Evolutionary conservation across 169 alveolate genomes (phyloP), one percentile per base, ranked within the genome.

Genomic region (Plasmodium fragile): DNA sequence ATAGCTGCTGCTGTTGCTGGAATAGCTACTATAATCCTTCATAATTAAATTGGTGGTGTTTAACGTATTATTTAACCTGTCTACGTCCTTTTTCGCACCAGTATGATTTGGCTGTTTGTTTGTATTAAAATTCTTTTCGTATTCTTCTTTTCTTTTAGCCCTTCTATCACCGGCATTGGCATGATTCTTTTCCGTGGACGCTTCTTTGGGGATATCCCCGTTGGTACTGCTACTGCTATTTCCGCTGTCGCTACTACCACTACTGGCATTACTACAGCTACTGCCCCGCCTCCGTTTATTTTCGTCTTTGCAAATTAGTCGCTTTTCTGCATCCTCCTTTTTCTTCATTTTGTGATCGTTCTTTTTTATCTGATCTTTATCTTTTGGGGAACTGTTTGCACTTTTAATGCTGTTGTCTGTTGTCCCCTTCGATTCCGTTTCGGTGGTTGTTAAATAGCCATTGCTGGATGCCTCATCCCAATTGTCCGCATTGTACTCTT

Each of bases 401-500:
- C 83, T 75, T 75, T 53, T 84, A 25, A 36, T 39, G 1, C 78
- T 84, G 65, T 65, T 84, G n/a, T 84, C 93, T 10, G 84, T 73
- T 5, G 93, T 84, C 1, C 93, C 84, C 79, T 84, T 84, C n/a
- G 93, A 84, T 11, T 84, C 85, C 11, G 79, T 84, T 39, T 84
- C 93, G 39, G 82, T 84, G 34, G 85, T 84, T 13, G 93, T 84
- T 32, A 84, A 32, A 13, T 84, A 84, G 11, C 93, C 93, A 73
- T 84, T 84, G 59, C 93, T 84, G 25, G 93, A 84, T 18, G 81
- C 65, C 11, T 65, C 75, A 3, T 18, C 65, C n/a, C 78, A 84
- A 49, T 84, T 71, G 79, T 82, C 92, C 39, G 30, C 52, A 41
- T 73, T 72, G 65, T 84, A 84, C 43, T 84, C 93, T 49, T 84